phyloP scores from a whole-genome alignment of 2,329 filamentous ascomycete species.

The Ascocoryne sarcoides region DNA sequence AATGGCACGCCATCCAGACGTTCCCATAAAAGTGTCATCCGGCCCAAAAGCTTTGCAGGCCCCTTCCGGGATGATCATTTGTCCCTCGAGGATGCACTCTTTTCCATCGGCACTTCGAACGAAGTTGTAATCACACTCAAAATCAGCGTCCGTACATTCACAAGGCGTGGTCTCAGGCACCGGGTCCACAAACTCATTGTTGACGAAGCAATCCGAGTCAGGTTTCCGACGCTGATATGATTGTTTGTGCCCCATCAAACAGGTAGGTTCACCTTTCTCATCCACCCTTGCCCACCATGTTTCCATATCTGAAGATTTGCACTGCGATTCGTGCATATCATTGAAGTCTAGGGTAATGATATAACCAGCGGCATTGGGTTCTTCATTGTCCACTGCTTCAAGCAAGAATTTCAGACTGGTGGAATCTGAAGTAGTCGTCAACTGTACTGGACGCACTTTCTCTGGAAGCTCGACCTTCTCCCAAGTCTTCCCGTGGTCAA shows the following conservation, averaged over 20 bases:
- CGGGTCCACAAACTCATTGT: slow-evolving; percentile 74
- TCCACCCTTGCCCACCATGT: slow-evolving; percentile 80
- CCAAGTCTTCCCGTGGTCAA: slow-evolving; percentile 88
- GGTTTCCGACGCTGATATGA: slow-evolving; percentile 79
- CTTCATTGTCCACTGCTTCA: slow-evolving; percentile 46
- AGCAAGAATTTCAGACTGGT: slow-evolving; percentile 87
- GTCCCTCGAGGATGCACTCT: slow-evolving; percentile 54
- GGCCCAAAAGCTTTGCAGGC: slow-evolving; percentile 50
- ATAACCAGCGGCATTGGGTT: slow-evolving; percentile 44
- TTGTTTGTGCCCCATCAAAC: slow-evolving; percentile 94
- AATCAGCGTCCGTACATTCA: slow-evolving; percentile 75
- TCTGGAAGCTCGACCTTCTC: slow-evolving; percentile 58
- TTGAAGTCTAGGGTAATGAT: slow-evolving; percentile 78
- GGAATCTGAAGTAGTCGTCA: slow-evolving; percentile 88
- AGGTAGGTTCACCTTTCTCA: slow-evolving; percentile 70
- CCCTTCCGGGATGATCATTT: slow-evolving; percentile 58
- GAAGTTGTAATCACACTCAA: slow-evolving; percentile 96
- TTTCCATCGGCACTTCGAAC: slow-evolving; percentile 54
- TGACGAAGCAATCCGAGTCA: slow-evolving; percentile 80
- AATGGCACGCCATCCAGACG: slow-evolving; percentile 86
- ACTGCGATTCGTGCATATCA: slow-evolving; percentile 70
- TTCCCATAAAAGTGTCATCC: slow-evolving; percentile 65
- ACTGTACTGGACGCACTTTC: slow-evolving; percentile 57
- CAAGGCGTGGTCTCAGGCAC: slow-evolving; percentile 63
- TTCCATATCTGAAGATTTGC: slow-evolving; percentile 75